A percentile compares a stretch with the other conserved stretches of the same genome.
phyloP scores from a whole-genome alignment of 257 asterid genomes.

The Solanum lycopersicoides region DNA sequence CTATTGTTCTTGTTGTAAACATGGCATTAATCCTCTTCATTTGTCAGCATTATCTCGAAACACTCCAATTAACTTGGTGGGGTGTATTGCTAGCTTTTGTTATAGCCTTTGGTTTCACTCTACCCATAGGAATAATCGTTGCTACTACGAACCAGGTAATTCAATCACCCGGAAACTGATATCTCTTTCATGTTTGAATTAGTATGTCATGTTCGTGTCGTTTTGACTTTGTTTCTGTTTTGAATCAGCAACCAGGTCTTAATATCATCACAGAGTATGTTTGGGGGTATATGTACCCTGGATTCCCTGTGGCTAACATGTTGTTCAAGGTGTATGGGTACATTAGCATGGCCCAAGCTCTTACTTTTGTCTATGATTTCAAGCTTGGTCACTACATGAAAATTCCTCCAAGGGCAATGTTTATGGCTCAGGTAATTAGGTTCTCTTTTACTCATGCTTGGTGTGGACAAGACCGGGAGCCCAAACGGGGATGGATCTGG shows the following conservation, averaged over 20 bases:
- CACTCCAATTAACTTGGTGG: slow-evolving; percentile 61
- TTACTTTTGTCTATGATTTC: slow-evolving; percentile 36
- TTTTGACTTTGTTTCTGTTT: background rate
- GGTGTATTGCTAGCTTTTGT: slow-evolving; percentile 39
- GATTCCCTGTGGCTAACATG: slow-evolving; percentile 54
- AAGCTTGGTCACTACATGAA: slow-evolving; percentile 73
- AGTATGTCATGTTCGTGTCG: background rate
- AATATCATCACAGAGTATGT: slow-evolving; percentile 48
- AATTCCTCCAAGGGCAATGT: slow-evolving; percentile 66
- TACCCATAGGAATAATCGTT: slow-evolving; percentile 39
- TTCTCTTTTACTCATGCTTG: background rate
- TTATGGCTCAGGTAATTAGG: slow-evolving; percentile 40
- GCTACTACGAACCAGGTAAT: slow-evolving; percentile 61
- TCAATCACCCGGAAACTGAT: background rate
- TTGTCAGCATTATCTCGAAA: slow-evolving; percentile 7
- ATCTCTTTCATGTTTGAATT: background rate
- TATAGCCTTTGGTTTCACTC: slow-evolving; percentile 36
- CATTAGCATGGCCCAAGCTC: slow-evolving; percentile 57
- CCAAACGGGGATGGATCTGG: background rate
- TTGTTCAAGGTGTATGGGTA: slow-evolving; percentile 56
- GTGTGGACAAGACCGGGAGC: background rate
- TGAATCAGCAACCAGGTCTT: slow-evolving; percentile 32
- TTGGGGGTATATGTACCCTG: slow-evolving; percentile 42
- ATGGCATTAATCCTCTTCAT: slow-evolving; percentile 18
- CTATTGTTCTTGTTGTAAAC: slow-evolving; percentile 17